A percentile compares a stretch with the other conserved stretches of the same genome.
Conservation (phyloP, 1,284 basidiomycete species). For the Ceratobasidium sp. region DNA sequence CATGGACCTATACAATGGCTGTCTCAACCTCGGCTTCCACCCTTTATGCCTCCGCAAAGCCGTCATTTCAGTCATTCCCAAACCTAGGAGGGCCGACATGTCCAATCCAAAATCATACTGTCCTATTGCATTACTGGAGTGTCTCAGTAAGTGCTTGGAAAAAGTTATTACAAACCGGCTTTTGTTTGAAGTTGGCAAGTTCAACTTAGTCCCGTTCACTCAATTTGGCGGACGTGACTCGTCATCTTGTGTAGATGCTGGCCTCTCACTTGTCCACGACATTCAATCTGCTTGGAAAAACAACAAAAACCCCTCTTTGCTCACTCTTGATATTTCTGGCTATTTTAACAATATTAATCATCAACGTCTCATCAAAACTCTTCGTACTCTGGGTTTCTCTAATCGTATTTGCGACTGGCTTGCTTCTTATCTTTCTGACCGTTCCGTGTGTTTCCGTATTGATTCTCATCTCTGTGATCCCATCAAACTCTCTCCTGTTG, state of each 20-base stretch:
- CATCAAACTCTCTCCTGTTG: too few species aligned
- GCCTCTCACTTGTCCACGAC: constrained; percentile 44
- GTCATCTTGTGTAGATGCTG: constrained; percentile 6
- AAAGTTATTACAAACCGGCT: constrained; percentile 45
- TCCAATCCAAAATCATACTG: constrained; percentile 49
- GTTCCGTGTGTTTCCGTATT: too few species aligned
- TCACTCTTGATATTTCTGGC: constrained; percentile 48
- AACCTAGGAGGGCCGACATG: constrained; percentile 53
- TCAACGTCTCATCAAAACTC: too few species aligned
- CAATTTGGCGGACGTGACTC: constrained; percentile 49
- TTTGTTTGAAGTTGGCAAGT: constrained; percentile 43
- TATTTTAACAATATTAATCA: constrained; percentile 49
- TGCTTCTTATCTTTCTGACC: constrained; percentile 39
- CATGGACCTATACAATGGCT: too few species aligned
- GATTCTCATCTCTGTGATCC: too few species aligned
- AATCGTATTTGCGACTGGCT: constrained; percentile 7
- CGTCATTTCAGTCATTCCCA: too few species aligned
- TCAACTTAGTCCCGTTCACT: constrained; percentile 43
- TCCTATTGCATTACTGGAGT: constrained; percentile 53
- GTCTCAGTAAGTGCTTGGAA: constrained; percentile 50
- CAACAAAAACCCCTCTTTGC: constrained; percentile 42
- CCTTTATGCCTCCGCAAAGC: too few species aligned
- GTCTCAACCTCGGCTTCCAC: too few species aligned
- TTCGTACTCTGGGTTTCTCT: constrained; percentile 36
- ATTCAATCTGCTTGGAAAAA: constrained; percentile 45